These are phyloP conservation scores for Suhomyces faveliae DNA, from an alignment of 805 yeast species.

Conservation along the genomic window DNA sequence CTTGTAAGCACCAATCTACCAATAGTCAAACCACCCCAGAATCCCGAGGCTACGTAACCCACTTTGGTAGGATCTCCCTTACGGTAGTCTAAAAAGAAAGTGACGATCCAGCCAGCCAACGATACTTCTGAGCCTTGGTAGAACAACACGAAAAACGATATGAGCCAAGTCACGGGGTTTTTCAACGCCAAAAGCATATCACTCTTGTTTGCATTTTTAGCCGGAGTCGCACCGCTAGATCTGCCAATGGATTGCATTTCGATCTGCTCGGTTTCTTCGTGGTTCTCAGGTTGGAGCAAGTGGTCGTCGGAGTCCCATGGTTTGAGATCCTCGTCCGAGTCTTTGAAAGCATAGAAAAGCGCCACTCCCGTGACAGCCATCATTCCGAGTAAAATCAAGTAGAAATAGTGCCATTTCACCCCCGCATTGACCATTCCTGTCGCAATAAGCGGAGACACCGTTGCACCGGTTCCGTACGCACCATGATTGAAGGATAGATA, in stretches of 20 bases:
- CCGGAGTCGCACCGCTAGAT: background rate
- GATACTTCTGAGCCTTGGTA: constrained; percentile 72
- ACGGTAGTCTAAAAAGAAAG: constrained; percentile 57
- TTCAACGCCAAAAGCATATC: constrained; percentile 39
- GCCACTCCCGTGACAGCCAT: constrained; percentile 31
- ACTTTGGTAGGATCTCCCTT: constrained; percentile 45
- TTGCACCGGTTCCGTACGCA: constrained; percentile 69
- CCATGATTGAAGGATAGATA: constrained; percentile 67
- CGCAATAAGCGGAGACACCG: constrained; percentile 64
- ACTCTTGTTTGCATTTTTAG: constrained; percentile 11
- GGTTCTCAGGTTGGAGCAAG: background rate
- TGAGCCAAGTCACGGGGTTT: constrained; percentile 43
- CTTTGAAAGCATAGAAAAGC: constrained; percentile 45
- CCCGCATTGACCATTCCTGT: constrained; percentile 52
- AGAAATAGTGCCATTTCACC: constrained; percentile 54
- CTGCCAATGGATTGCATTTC: background rate
- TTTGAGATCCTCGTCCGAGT: constrained; percentile 46
- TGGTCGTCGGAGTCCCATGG: constrained; percentile 28
- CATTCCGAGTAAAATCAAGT: constrained; percentile 46
- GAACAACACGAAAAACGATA: constrained; percentile 54
- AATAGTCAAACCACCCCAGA: constrained; percentile 67
- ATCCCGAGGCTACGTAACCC: constrained; percentile 67
- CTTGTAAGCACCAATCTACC: constrained; percentile 58
- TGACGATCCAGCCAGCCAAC: constrained; percentile 69
- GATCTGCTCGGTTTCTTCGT: background rate